These are phyloP conservation scores for Penicillium sp. DNA, from an alignment of 2,329 filamentous ascomycete genomes.

Conservation along the genomic window DNA sequence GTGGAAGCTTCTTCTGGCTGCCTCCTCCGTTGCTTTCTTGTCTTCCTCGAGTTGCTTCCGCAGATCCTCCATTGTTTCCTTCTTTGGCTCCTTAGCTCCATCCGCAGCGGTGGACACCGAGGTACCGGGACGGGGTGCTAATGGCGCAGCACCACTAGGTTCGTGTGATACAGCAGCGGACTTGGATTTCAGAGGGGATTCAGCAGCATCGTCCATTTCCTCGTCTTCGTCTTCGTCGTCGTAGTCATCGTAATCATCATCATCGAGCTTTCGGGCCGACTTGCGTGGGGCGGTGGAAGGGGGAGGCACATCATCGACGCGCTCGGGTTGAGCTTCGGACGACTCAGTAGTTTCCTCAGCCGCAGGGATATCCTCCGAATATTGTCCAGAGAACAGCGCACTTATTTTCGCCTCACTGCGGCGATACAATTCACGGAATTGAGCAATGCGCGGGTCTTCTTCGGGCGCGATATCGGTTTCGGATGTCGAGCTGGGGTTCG, in stretches of 20 bases:
- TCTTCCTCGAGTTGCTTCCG: slow-evolving; percentile 88
- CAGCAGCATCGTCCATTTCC: slow-evolving; percentile 41
- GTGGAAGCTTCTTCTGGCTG: slow-evolving; percentile 81
- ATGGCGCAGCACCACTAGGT: slow-evolving; percentile 56
- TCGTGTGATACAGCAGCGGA: slow-evolving; percentile 46
- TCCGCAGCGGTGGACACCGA: slow-evolving; percentile 55
- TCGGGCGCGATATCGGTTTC: slow-evolving; percentile 54
- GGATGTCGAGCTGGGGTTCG: slow-evolving; percentile 42
- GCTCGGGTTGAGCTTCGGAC: slow-evolving; percentile 26
- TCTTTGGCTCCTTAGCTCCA: slow-evolving; percentile 48
- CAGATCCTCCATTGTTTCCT: slow-evolving; percentile 70
- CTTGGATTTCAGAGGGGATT: slow-evolving; percentile 48
- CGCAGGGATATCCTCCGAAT: slow-evolving; percentile 23
- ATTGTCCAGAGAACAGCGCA: slow-evolving; percentile 56
- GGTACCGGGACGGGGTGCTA: slow-evolving; percentile 59
- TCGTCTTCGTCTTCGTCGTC: slow-evolving; percentile 55
- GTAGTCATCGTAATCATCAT: slow-evolving; percentile 64
- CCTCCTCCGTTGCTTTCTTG: slow-evolving; percentile 80
- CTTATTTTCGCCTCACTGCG: slow-evolving; percentile 68
- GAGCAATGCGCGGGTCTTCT: slow-evolving; percentile 58
- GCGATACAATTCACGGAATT: slow-evolving; percentile 70
- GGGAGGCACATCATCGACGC: slow-evolving; percentile 44
- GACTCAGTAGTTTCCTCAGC: slow-evolving; percentile 43
- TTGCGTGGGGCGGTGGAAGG: slow-evolving; percentile 44
- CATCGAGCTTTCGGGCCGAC: slow-evolving; percentile 65